A percentile compares a stretch with the other conserved stretches of the same genome.
Conservation (phyloP, 305 asterid species). For the Fraxinus sp. region DNA sequence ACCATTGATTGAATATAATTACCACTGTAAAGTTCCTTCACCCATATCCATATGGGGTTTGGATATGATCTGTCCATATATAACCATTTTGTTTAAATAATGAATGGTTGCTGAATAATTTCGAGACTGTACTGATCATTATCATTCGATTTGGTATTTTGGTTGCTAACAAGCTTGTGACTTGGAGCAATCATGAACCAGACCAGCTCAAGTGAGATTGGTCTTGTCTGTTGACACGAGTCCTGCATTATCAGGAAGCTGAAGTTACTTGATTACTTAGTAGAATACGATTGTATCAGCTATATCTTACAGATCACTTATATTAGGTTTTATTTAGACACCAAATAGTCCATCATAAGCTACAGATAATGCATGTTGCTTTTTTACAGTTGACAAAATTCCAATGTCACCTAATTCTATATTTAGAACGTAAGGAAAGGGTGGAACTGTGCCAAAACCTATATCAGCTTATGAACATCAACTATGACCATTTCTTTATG, state of each 20-base stretch:
- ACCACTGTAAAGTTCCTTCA: not conserved
- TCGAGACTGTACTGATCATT: not conserved
- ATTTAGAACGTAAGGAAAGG: not conserved
- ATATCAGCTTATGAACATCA: not conserved
- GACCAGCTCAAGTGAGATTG: not conserved
- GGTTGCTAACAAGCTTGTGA: not conserved
- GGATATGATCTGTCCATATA: not conserved
- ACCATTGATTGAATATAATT: not conserved
- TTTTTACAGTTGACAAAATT: not conserved
- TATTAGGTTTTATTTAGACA: not conserved
- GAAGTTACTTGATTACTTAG: not conserved
- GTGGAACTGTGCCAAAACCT: not conserved
- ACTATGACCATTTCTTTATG: not conserved
- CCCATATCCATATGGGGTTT: not conserved
- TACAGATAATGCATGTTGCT: not conserved
- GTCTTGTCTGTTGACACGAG: not conserved
- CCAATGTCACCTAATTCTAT: not conserved
- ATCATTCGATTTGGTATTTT: not conserved
- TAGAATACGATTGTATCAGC: not conserved
- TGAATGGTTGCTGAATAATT: not conserved
- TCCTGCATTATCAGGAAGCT: not conserved
- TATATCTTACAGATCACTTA: not conserved
- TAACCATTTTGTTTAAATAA: not conserved
- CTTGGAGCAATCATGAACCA: not conserved
- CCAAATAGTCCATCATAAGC: not conserved